phyloP scores from a whole-genome alignment of 805 yeast genomes.

The Ogataea pini region DNA sequence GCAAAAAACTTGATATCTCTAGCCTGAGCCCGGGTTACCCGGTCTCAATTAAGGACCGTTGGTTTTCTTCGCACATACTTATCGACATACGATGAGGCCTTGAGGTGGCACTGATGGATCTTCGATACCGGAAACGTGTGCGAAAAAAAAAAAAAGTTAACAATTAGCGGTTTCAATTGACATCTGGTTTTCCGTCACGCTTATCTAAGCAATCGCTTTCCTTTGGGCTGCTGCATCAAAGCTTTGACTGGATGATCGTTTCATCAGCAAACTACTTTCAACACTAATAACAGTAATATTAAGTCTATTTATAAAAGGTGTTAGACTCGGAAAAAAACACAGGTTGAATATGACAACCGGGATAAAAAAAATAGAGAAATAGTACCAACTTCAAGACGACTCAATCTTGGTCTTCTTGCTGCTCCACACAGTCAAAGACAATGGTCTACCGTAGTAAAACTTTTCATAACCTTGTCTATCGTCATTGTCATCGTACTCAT shows the following conservation, averaged over 20 bases:
- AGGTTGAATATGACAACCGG: not conserved
- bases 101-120: not conserved
- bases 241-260: too few species aligned
- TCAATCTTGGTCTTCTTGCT: slow-evolving; percentile 22
- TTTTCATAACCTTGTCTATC: slow-evolving; percentile 30
- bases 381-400: slow-evolving; percentile 11
- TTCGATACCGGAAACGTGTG: too few species aligned
- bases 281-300: not conserved
- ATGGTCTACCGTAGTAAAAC: slow-evolving; percentile 34
- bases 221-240: not conserved
- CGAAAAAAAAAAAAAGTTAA: not conserved
- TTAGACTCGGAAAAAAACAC: slow-evolving; percentile 2
- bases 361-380: not conserved
- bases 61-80: not conserved
- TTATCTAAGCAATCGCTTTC: too few species aligned
- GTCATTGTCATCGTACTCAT: slow-evolving; percentile 34
- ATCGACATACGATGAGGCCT: not conserved
- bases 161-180: too few species aligned
- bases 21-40: not conserved
- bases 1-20: not conserved
- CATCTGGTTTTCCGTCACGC: too few species aligned
- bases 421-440: slow-evolving; percentile 31
- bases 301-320: not conserved
- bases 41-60: not conserved
- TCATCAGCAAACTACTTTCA: too few species aligned